phyloP scores from a whole-genome alignment of 768 basidiomycete genomes.

The Amanita muscaria region DNA sequence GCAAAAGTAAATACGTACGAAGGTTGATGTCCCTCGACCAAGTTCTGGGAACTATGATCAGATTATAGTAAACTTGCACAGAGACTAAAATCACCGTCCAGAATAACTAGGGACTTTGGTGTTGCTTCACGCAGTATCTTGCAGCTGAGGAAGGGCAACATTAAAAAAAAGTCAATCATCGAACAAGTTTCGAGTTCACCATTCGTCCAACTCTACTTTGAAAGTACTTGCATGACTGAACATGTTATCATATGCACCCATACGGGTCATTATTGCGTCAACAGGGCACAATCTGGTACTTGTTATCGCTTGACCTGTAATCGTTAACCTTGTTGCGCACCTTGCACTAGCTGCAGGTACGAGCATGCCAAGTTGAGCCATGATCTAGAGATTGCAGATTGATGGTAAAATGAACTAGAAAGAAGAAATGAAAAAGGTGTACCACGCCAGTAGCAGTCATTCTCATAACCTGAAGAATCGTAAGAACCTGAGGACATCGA shows the following conservation, averaged over 20 bases:
- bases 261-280: slow-evolving; percentile 88
- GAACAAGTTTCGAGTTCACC: slow-evolving; percentile 34
- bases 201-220: slow-evolving; percentile 98
- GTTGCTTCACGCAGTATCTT: slow-evolving; percentile 93
- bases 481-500: neutral
- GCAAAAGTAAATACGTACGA: slow-evolving; percentile 33
- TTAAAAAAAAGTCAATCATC: neutral
- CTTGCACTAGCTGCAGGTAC: slow-evolving; percentile 81
- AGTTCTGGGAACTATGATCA: slow-evolving; percentile 48
- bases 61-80: slow-evolving; percentile 6
- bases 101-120: slow-evolving; percentile 86
- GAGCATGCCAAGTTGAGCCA: slow-evolving; percentile 94
- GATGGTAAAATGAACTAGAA: neutral
- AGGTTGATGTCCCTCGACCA: slow-evolving; percentile 93
- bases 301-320: neutral
- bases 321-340: slow-evolving; percentile 29
- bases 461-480: slow-evolving; percentile 57
- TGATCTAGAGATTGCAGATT: slow-evolving; percentile 39
- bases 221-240: slow-evolving; percentile 92
- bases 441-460: slow-evolving; percentile 95
- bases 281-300: slow-evolving; percentile 68
- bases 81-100: slow-evolving; percentile 66
- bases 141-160: slow-evolving; percentile 43
- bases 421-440: slow-evolving; percentile 17
- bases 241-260: slow-evolving; percentile 99